These are phyloP conservation scores for Colletotrichum sp. DNA, from an alignment of 2,329 filamentous ascomycete species.

Conservation along the genomic window DNA sequence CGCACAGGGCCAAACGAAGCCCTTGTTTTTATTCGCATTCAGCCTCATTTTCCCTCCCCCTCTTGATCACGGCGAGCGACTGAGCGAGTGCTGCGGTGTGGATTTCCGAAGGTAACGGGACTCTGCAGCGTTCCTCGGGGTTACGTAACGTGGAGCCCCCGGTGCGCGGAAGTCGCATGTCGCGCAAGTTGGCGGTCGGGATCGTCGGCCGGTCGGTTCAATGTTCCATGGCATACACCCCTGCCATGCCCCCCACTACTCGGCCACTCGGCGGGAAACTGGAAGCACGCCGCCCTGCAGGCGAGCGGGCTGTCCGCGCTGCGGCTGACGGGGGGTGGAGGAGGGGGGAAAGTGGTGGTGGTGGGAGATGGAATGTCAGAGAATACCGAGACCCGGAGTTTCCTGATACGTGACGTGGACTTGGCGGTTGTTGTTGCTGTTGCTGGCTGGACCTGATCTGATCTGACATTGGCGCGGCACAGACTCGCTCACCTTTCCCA, in stretches of 20 bases:
- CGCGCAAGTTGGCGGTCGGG: neutral
- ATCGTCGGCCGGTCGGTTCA: conserved; percentile 17
- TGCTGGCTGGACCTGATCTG: neutral
- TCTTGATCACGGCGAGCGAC: neutral
- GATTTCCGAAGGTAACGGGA: neutral
- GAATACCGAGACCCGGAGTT: conserved; percentile 12
- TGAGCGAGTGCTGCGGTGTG: neutral
- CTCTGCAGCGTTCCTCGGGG: neutral
- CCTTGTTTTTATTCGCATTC: neutral
- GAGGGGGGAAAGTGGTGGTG: neutral
- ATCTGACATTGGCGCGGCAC: conserved; percentile 15
- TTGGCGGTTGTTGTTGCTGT: neutral
- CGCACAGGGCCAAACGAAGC: neutral
- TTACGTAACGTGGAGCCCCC: conserved; percentile 1
- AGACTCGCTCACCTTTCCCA: neutral
- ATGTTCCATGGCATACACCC: conserved; percentile 5
- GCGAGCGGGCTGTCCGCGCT: neutral
- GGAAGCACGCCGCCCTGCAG: neutral
- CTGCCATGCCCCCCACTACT: neutral
- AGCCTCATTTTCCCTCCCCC: neutral
- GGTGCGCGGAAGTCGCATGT: neutral
- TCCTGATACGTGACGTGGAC: conserved; percentile 10
- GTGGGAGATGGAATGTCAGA: conserved; percentile 6
- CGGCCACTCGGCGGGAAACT: neutral
- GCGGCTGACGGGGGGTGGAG: neutral